A percentile compares a stretch with the other conserved stretches of the same genome.
These are phyloP conservation scores for Osmanthus fragrans DNA, from an alignment of 257 asterid genomes.

Conservation along the genomic window DNA sequence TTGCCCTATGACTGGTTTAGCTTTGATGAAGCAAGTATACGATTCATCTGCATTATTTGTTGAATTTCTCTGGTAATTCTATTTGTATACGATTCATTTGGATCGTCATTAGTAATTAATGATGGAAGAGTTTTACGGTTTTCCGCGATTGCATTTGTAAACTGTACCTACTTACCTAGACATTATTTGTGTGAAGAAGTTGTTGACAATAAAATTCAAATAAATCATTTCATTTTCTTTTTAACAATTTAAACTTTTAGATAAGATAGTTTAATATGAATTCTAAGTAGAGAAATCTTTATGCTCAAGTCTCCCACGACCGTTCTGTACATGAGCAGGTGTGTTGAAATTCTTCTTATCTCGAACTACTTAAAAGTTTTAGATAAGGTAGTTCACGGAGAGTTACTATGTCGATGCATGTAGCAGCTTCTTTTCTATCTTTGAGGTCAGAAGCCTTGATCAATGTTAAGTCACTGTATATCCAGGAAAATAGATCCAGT, in stretches of 20 bases:
- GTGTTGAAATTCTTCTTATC: background rate
- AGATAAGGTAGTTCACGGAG: too few relatives aligned
- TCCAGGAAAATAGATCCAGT: too few relatives aligned
- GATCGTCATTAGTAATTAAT: background rate
- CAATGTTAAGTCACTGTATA: too few relatives aligned
- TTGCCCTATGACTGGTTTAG: constrained; percentile 44
- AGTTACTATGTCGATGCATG: too few relatives aligned
- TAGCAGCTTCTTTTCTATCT: background rate
- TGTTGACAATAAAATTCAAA: background rate
- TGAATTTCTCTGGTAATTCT: background rate
- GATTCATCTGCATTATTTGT: background rate
- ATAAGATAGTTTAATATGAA: background rate
- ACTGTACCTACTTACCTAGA: background rate
- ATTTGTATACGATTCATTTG: background rate
- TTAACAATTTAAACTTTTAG: background rate
- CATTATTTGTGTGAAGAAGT: background rate
- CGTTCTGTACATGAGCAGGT: background rate
- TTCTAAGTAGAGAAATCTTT: too few relatives aligned
- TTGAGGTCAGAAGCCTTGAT: too few relatives aligned
- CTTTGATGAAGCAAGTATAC: constrained; percentile 9
- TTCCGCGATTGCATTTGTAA: background rate
- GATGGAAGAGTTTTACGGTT: background rate
- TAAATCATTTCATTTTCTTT: background rate
- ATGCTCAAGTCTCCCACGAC: background rate
- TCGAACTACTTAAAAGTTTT: background rate